A percentile compares a stretch with the other conserved stretches of the same genome.
These are phyloP conservation scores for Xylariales sp. DNA, from an alignment of 2,329 filamentous ascomycete species.

Conservation along the genomic window DNA sequence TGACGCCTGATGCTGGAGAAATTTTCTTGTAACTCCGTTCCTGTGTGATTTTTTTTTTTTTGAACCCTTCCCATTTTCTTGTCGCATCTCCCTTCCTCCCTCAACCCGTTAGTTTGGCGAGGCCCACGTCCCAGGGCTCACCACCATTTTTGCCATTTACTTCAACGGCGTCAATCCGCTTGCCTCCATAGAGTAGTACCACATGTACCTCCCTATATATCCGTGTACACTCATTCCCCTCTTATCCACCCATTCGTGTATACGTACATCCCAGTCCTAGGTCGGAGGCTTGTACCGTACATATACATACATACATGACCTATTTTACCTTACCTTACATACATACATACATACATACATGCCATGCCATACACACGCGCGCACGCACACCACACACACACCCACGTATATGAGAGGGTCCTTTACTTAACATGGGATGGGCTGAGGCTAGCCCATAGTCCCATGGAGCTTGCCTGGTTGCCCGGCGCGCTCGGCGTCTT, in stretches of 20 bases:
- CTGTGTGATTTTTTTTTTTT: too few relatives aligned
- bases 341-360: background rate
- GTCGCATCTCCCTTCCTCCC: too few relatives aligned
- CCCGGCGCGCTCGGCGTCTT: constrained; percentile 8
- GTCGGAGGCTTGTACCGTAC: background rate
- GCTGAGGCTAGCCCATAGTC: background rate
- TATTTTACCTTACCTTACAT: background rate
- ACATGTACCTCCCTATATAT: background rate
- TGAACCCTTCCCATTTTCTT: too few relatives aligned
- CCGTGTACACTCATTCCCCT: too few relatives aligned
- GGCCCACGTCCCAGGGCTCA: constrained; percentile 1
- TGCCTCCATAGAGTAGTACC: constrained; percentile 2
- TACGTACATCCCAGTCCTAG: background rate
- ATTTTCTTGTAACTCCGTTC: too few relatives aligned
- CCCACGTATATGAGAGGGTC: background rate
- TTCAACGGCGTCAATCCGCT: background rate
- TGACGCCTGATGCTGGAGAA: background rate
- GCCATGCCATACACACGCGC: background rate
- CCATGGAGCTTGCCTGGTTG: constrained; percentile 2
- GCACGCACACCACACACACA: too few relatives aligned
- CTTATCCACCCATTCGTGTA: background rate
- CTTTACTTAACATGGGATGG: background rate
- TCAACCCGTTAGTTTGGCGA: too few relatives aligned
- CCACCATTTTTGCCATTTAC: background rate
- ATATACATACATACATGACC: background rate